Evolutionary conservation across 768 basidiomycete genomes (phyloP).

Genomic region (Dioszegia aurantiaca): DNA sequence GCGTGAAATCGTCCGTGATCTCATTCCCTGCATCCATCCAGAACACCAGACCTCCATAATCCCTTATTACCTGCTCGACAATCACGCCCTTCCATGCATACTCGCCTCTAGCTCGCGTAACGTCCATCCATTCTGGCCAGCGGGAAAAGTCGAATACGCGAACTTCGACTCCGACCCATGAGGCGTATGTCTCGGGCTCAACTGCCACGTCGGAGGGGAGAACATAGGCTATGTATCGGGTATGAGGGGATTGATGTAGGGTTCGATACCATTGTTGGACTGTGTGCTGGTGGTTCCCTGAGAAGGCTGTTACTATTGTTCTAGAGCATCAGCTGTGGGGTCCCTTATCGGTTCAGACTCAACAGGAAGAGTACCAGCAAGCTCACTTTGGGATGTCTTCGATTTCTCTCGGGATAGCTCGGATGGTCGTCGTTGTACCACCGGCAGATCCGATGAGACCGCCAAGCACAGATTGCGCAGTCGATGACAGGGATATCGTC

Average conservation of each 20-base stretch:
- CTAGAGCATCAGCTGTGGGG: slow-evolving; percentile 1
- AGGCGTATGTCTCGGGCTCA: slow-evolving; percentile 6
- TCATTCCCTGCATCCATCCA: slow-evolving; percentile 17
- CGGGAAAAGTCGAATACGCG: slow-evolving; percentile 13
- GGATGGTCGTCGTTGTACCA: background rate
- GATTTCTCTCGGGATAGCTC: slow-evolving; percentile 4
- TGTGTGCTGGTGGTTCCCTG: slow-evolving; percentile 13
- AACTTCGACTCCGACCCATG: slow-evolving; percentile 13
- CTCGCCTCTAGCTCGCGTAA: slow-evolving; percentile 2
- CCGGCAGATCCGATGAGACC: background rate
- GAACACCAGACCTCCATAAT: slow-evolving; percentile 18
- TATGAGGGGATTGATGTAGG: slow-evolving; percentile 8
- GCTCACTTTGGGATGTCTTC: slow-evolving; percentile 14
- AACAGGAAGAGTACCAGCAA: background rate
- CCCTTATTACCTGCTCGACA: slow-evolving; percentile 16
- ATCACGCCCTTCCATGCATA: slow-evolving; percentile 16
- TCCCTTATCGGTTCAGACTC: no score
- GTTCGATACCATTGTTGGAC: slow-evolving; percentile 12
- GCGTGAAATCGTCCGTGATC: slow-evolving; percentile 4
- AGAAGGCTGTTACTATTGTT: slow-evolving; percentile 16
- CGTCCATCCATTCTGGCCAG: slow-evolving; percentile 15
- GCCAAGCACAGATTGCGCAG: background rate
- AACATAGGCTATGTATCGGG: slow-evolving; percentile 14
- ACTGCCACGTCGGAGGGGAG: slow-evolving; percentile 12
- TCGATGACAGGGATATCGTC: background rate